Percentiles rank a stretch among this genome's conserved stretches.
Conservation (phyloP, 495 filamentous ascomycete genomes). For the Aspergillus cristatus region DNA sequence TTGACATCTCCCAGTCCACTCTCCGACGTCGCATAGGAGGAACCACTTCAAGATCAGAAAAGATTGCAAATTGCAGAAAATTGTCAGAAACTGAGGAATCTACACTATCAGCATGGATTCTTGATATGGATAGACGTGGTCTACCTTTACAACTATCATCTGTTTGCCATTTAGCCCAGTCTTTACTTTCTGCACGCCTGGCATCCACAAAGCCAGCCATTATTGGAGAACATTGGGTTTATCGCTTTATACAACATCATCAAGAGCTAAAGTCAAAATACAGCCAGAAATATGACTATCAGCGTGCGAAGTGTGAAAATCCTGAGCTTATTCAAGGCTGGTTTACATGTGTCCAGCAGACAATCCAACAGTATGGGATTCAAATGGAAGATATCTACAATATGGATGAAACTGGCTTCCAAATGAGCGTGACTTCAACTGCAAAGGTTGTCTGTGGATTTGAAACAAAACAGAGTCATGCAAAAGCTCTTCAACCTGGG, state of each 20-base stretch:
- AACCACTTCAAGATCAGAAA: no score
- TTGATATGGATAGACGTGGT: no score
- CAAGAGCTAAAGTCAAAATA: constrained; percentile 4
- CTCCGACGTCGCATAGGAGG: no score
- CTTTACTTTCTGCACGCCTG: not conserved
- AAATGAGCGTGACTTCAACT: constrained; percentile 12
- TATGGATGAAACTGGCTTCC: constrained; percentile 35
- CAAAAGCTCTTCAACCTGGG: constrained; percentile 5
- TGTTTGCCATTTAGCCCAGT: no score
- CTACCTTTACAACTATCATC: no score
- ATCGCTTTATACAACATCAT: not conserved
- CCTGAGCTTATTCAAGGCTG: constrained; percentile 1
- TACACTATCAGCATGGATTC: no score
- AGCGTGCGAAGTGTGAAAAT: constrained; percentile 6
- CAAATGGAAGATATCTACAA: constrained; percentile 32
- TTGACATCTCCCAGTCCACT: no score
- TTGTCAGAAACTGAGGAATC: no score
- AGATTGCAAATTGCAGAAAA: no score
- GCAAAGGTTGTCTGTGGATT: constrained; percentile 10
- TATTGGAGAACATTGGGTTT: constrained; percentile 3
- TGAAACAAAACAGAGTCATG: constrained; percentile 9
- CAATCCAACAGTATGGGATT: constrained; percentile 19
- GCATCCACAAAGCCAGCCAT: not conserved
- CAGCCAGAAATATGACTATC: constrained; percentile 6
- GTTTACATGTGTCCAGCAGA: constrained; percentile 3